Evolutionary conservation across 192 early-diverging fungal genomes (phyloP).

Genomic region (Spizellomyces sp.): DNA sequence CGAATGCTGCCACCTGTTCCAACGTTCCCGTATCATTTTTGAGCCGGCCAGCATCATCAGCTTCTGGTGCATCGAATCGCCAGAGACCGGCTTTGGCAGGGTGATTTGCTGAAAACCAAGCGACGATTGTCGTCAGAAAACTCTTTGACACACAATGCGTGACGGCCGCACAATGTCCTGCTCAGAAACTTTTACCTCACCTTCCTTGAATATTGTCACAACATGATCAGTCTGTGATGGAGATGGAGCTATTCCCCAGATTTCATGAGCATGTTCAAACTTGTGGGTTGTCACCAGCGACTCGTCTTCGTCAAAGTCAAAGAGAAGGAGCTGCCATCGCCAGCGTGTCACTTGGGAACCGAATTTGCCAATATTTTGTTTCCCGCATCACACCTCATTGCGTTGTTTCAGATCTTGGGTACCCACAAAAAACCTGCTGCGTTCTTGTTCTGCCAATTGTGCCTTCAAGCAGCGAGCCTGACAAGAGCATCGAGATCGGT

Average conservation of each 20-base stretch:
- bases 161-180: background rate
- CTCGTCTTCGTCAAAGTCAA: conserved; percentile 78
- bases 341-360: background rate
- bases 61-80: conserved; percentile 27
- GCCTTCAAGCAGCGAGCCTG: conserved; percentile 51
- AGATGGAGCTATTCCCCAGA: conserved; percentile 67
- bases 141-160: too few relatives aligned
- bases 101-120: background rate
- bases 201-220: conserved; percentile 57
- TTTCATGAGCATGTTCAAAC: conserved; percentile 66
- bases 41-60: conserved; percentile 32
- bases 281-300: conserved; percentile 57
- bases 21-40: conserved; percentile 39
- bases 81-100: conserved; percentile 42
- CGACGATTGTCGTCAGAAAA: too few relatives aligned
- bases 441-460: conserved; percentile 61
- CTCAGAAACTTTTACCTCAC: background rate
- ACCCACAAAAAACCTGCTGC: conserved; percentile 74
- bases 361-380: too few relatives aligned
- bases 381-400: conserved; percentile 56
- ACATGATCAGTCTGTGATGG: conserved; percentile 60
- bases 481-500: background rate
- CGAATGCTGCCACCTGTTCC: conserved; percentile 23
- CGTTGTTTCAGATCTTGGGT: conserved; percentile 57
- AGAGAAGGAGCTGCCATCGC: conserved; percentile 61